A percentile compares a stretch with the other conserved stretches of the same genome.
phyloP scores from a whole-genome alignment of 2,329 filamentous ascomycete genomes.

The Epicoccum sorghinum region DNA sequence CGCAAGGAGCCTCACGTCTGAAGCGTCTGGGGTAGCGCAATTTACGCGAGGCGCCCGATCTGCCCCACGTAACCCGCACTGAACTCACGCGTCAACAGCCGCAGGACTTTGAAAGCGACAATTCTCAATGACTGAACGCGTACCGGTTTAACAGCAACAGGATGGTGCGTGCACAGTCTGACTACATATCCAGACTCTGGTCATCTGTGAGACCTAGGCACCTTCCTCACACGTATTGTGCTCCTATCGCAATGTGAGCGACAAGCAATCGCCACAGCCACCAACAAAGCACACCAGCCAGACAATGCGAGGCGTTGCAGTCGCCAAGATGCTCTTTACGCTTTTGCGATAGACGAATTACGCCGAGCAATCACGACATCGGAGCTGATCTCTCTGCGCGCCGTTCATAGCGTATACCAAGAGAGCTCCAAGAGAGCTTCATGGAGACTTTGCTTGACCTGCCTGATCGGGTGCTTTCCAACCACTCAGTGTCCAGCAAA shows the following conservation, averaged over 20 bases:
- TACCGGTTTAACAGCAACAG: no score
- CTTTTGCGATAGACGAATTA: slow-evolving; percentile 22
- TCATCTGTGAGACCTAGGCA: background rate
- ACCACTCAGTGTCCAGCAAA: slow-evolving; percentile 19
- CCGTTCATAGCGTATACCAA: slow-evolving; percentile 29
- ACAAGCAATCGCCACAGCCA: slow-evolving; percentile 11
- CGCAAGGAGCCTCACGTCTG: no score
- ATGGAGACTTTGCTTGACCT: slow-evolving; percentile 28
- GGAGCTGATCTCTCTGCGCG: slow-evolving; percentile 13
- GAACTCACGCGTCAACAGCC: background rate
- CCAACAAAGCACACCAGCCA: slow-evolving; percentile 4
- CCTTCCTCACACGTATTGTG: slow-evolving; percentile 2
- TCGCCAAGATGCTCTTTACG: slow-evolving; percentile 18
- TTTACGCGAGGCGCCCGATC: no score
- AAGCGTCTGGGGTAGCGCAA: no score
- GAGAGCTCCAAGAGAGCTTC: slow-evolving; percentile 17
- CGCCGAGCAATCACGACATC: slow-evolving; percentile 38
- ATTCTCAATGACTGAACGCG: no score
- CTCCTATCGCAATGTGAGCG: slow-evolving; percentile 1
- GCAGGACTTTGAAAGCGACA: background rate
- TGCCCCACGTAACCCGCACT: background rate
- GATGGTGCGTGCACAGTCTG: no score
- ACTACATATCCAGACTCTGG: no score
- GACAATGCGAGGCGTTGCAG: background rate
- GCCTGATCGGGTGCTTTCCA: slow-evolving; percentile 27